phyloP scores from a whole-genome alignment of 2,329 filamentous ascomycete species.

The Ciborinia camelliae region DNA sequence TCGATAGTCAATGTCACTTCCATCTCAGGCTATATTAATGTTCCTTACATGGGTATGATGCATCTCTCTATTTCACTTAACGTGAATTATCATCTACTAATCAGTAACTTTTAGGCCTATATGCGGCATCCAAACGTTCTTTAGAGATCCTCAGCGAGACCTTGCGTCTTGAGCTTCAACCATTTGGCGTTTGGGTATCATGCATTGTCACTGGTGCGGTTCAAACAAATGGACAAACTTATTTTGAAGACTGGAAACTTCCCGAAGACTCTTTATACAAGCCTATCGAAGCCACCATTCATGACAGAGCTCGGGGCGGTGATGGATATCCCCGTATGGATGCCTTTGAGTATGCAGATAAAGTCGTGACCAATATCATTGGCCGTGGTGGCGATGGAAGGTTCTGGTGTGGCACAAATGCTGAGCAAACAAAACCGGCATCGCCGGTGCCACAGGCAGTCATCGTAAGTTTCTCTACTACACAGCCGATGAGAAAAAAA shows the following conservation, averaged over 20 bases:
- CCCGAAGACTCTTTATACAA: conserved; percentile 3
- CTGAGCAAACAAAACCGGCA: neutral
- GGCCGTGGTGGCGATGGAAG: neutral
- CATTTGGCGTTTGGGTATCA: conserved; percentile 19
- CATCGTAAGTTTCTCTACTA: neutral
- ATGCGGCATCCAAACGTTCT: conserved; percentile 20
- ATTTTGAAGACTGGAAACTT: conserved; percentile 5
- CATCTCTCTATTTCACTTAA: conserved; percentile 18
- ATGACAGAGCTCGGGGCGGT: neutral
- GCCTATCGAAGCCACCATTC: neutral
- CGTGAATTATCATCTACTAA: neutral
- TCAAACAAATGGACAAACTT: conserved; percentile 1
- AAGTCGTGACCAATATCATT: neutral
- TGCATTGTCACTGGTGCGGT: conserved; percentile 16
- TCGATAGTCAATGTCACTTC: conserved; percentile 31
- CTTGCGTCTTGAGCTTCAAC: conserved; percentile 1
- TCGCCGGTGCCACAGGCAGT: neutral
- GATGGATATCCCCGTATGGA: neutral
- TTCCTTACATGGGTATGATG: conserved; percentile 31
- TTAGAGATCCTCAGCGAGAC: neutral
- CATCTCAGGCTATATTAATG: conserved; percentile 30
- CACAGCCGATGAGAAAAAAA: neutral
- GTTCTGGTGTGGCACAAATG: neutral
- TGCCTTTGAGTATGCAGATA: neutral
- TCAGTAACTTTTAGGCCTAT: conserved; percentile 29